Base-by-base conservation (phyloP, 2,329 filamentous ascomycete genomes). In the Colletotrichum karsti region DNA sequence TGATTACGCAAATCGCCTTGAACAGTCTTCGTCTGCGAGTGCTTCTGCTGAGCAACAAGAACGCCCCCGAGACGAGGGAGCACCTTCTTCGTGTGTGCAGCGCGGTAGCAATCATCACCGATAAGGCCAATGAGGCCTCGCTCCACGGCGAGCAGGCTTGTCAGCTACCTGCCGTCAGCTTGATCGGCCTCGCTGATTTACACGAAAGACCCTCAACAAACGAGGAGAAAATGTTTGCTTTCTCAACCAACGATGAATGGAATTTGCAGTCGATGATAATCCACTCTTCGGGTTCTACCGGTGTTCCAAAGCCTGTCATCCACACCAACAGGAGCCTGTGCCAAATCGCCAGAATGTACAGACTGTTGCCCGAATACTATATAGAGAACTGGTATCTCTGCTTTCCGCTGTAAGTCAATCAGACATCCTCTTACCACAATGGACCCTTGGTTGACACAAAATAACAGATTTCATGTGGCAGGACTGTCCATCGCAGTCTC, bases 351-450 rank as follows among this genome's bases (percentile, higher is more conserved):
- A 42, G 63, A 9, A 67, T 67, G 42, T 67, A 67, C 42, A 55
- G 63, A 1, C 42, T 62, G 2, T n/a, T 67, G 0, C 63, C 63
- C 4, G 63, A 67, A 3, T 67, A 63, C 33, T 56, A 42, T 18
- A 44, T 67, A 7, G 58, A 63, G 41, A 67, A 67, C 12, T 67
- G 63, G 63, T 67, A 67, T 50, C 58, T 67, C 15, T 67, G 63
- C 20, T 67, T 67, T 3, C 63, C 63, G 1, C 20, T 67, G 63
- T 63, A 5, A 13, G 63, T 33, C 2, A 6, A n/a, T n/a, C n/a
- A n/a, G n/a, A n/a, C n/a, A n/a, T n/a, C n/a, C n/a, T n/a, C n/a
- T n/a, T n/a, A n/a, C n/a, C n/a, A n/a, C n/a, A n/a, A n/a, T n/a
- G n/a, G n/a, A n/a, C n/a, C n/a, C n/a, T n/a, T n/a, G n/a, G 12